Percentiles rank a stretch among this genome's conserved stretches.
Evolutionary conservation across 371 early-diverging fungal genomes (phyloP).

Genomic region (Smittium mucronatum): DNA sequence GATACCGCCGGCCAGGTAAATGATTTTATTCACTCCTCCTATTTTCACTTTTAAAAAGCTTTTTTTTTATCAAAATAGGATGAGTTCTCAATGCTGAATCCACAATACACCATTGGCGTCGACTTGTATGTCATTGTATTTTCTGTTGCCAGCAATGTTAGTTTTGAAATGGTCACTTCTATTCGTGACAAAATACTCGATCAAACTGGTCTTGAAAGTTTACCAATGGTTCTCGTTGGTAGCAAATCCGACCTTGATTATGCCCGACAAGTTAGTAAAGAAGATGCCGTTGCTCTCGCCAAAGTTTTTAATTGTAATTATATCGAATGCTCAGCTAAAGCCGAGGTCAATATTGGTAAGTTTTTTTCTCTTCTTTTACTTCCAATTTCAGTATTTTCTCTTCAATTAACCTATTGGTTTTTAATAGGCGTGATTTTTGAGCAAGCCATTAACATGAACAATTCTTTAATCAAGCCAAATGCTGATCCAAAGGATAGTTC

Average conservation of each 20-base stretch:
- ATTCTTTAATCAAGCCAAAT: neutral
- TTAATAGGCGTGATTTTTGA: constrained; percentile 40
- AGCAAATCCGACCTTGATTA: constrained; percentile 80
- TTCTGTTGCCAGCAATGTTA: constrained; percentile 69
- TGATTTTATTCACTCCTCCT: constrained; percentile 5
- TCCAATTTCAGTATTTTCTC: neutral
- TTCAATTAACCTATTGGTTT: constrained; percentile 8
- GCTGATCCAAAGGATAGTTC: neutral
- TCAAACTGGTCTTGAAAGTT: constrained; percentile 78
- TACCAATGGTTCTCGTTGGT: constrained; percentile 83
- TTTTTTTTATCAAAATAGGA: constrained; percentile 42
- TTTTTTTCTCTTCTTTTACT: constrained; percentile 4
- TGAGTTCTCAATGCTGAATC: constrained; percentile 84
- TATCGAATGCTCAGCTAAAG: constrained; percentile 84
- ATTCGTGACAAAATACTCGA: constrained; percentile 92
- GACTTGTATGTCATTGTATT: constrained; percentile 93
- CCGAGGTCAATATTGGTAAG: constrained; percentile 57
- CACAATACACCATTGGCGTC: constrained; percentile 76
- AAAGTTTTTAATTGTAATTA: constrained; percentile 68
- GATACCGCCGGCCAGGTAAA: constrained; percentile 94
- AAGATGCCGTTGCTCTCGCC: constrained; percentile 67
- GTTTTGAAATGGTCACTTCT: constrained; percentile 78
- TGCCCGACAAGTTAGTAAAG: constrained; percentile 56
- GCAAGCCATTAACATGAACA: constrained; percentile 38
- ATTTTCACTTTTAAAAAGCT: neutral